A percentile compares a stretch with the other conserved stretches of the same genome.
Evolutionary conservation across 2,329 filamentous ascomycete species (phyloP).

Genomic region (Diplodia mutila): DNA sequence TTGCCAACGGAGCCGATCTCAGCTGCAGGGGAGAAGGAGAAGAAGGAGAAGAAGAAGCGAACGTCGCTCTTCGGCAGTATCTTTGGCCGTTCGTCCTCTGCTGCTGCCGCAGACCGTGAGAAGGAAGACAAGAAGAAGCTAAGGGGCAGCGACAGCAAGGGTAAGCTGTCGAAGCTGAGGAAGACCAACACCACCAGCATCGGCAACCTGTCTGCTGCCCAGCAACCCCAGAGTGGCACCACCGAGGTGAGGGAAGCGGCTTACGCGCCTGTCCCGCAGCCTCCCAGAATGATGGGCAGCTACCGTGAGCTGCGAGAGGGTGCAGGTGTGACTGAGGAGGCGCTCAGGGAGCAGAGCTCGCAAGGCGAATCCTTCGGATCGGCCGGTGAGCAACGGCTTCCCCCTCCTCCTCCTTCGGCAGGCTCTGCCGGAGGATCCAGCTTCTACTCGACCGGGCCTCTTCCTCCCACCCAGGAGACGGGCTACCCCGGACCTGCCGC

Average conservation of each 20-base stretch:
- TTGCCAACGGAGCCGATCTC: neutral
- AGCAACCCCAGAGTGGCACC: neutral
- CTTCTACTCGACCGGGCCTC: neutral
- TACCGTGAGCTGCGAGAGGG: neutral
- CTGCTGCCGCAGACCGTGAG: conserved; percentile 40
- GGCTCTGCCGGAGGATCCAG: neutral
- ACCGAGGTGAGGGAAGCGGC: neutral
- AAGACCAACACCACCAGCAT: neutral
- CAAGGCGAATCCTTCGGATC: neutral
- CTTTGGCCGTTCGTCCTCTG: conserved; percentile 41
- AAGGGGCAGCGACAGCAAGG: conserved; percentile 6
- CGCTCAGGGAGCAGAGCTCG: neutral
- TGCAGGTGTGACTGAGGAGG: neutral
- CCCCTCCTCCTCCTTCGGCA: neutral
- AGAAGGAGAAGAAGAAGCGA: conserved; percentile 46
- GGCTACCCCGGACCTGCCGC: neutral
- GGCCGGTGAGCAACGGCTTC: neutral
- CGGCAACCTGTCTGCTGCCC: neutral
- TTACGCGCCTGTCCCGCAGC: conserved; percentile 4
- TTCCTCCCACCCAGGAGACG: neutral
- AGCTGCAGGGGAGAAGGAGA: neutral
- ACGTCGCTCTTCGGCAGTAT: conserved; percentile 51
- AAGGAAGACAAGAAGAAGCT: conserved; percentile 22
- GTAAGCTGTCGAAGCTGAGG: conserved; percentile 19
- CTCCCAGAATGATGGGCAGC: neutral